Conservation (phyloP, 2,329 filamentous ascomycete genomes). For the Rhinocladiella mackenziei region DNA sequence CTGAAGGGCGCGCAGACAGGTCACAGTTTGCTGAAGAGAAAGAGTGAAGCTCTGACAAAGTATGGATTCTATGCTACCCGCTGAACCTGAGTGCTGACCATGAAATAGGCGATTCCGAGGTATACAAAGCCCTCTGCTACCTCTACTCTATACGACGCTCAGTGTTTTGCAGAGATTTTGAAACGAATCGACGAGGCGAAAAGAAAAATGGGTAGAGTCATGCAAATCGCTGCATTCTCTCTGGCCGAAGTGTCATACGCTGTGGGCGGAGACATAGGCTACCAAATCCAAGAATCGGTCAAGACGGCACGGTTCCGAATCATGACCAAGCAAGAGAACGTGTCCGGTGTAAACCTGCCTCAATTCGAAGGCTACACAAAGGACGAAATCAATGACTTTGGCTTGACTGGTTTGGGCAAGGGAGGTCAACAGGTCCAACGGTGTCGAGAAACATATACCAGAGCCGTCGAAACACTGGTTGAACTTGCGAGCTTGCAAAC, state of each 20-base stretch:
- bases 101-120: slow-evolving; percentile 74
- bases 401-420: slow-evolving; percentile 90
- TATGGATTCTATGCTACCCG: slow-evolving; percentile 45
- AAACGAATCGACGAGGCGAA: slow-evolving; percentile 97
- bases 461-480: slow-evolving; percentile 86
- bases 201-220: slow-evolving; percentile 97
- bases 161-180: slow-evolving; percentile 71
- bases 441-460: slow-evolving; percentile 90
- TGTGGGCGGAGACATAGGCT: slow-evolving; percentile 89
- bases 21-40: slow-evolving; percentile 91
- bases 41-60: slow-evolving; percentile 98
- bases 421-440: slow-evolving; percentile 95
- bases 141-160: slow-evolving; percentile 19
- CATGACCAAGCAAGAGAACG: slow-evolving; percentile 95
- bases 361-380: slow-evolving; percentile 82
- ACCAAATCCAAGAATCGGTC: slow-evolving; percentile 95
- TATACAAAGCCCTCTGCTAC: slow-evolving; percentile 41
- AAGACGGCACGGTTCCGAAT: slow-evolving; percentile 90
- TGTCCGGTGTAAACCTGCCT: slow-evolving; percentile 90
- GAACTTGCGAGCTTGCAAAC: slow-evolving; percentile 52
- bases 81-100: slow-evolving; percentile 15
- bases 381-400: slow-evolving; percentile 88
- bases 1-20: slow-evolving; percentile 89
- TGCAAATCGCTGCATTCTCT: slow-evolving; percentile 98
- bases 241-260: slow-evolving; percentile 96